phyloP scores from a whole-genome alignment of 805 yeast genomes.

The Candida ascalaphidarum region DNA sequence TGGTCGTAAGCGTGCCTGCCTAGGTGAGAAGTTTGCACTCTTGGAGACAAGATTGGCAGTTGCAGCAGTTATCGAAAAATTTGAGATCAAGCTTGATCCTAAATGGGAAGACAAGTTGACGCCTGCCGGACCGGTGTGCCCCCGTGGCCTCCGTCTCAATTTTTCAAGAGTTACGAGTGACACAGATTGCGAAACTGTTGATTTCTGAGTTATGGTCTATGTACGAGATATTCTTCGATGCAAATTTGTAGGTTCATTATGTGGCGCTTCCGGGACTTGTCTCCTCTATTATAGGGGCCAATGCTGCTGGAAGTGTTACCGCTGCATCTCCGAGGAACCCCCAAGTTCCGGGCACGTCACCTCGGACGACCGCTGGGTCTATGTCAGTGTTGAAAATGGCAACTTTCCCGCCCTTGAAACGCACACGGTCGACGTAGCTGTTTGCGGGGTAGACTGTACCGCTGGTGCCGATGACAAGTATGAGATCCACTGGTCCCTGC shows the following conservation, averaged over 20 bases:
- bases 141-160: no score
- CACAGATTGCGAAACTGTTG: no score
- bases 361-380: conserved; percentile 34
- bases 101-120: conserved; percentile 43
- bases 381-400: conserved; percentile 77
- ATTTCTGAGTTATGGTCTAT: no score
- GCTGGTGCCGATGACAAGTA: conserved; percentile 79
- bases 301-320: conserved; percentile 54
- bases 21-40: conserved; percentile 52
- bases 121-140: conserved; percentile 53
- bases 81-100: conserved; percentile 26
- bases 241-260: no score
- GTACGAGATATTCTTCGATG: no score
- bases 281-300: conserved; percentile 40
- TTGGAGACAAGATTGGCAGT: conserved; percentile 34
- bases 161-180: no score
- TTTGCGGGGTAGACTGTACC: conserved; percentile 90
- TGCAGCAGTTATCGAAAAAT: conserved; percentile 25
- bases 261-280: no score
- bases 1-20: conserved; percentile 52
- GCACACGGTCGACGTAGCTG: conserved; percentile 75
- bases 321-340: conserved; percentile 79
- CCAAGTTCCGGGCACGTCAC: conserved; percentile 44
- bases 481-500: conserved; percentile 51
- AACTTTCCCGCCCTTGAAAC: conserved; percentile 65